Conservation (phyloP, 2,329 filamentous ascomycete species). For the Aspergillus sp. region DNA sequence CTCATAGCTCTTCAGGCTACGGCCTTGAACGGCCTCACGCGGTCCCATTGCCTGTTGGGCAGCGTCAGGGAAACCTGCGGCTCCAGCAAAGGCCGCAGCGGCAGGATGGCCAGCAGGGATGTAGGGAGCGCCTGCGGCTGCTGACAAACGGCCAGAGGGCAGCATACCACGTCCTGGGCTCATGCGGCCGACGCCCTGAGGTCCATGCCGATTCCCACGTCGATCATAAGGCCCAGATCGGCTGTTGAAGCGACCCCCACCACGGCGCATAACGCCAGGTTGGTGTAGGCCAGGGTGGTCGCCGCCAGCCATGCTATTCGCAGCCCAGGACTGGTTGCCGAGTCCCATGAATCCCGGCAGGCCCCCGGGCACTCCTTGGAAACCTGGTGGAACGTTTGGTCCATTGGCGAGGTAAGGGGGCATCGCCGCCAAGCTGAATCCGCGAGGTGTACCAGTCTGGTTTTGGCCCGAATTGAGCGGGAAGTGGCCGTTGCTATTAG, state of each 20-base stretch:
- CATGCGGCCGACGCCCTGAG: constrained; percentile 53
- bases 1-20: constrained; percentile 95
- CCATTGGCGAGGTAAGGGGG: constrained; percentile 58
- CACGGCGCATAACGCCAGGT: constrained; percentile 67
- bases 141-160: constrained; percentile 31
- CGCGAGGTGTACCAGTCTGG: constrained; percentile 80
- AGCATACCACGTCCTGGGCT: constrained; percentile 39
- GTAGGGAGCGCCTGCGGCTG: constrained; percentile 32
- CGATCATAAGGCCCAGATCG: constrained; percentile 74
- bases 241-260: constrained; percentile 62
- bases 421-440: constrained; percentile 79
- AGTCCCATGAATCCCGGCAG: constrained; percentile 37
- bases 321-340: constrained; percentile 28
- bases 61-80: constrained; percentile 51
- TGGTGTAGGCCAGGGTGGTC: constrained; percentile 50
- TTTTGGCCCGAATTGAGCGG: constrained; percentile 74
- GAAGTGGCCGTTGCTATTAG: constrained; percentile 95
- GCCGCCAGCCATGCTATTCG: constrained; percentile 36
- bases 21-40: constrained; percentile 85
- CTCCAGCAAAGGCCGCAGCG: constrained; percentile 39
- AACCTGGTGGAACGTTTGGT: constrained; percentile 39
- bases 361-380: constrained; percentile 32
- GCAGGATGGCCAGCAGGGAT: constrained; percentile 43
- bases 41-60: constrained; percentile 74
- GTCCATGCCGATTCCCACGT: constrained; percentile 57